Evolutionary conservation across 345 rosid genomes (phyloP).

Genomic region (Gossypioides kirkii): DNA sequence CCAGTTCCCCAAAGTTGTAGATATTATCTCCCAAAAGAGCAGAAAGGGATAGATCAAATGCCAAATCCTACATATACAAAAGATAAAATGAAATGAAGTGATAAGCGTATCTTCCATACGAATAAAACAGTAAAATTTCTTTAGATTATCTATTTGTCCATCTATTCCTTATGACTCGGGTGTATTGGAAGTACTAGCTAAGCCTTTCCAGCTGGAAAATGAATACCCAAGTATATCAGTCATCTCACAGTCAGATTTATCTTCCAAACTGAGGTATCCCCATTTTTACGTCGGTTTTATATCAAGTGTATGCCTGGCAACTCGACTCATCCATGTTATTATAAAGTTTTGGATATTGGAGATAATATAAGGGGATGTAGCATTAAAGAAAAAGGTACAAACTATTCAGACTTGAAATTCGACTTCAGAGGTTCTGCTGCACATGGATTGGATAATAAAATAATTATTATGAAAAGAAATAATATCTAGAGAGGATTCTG

Average conservation of each 20-base stretch:
- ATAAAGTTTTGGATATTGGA: background rate
- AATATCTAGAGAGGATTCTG: background rate
- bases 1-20: slow-evolving; percentile 95
- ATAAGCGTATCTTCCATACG: background rate
- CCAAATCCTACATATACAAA: slow-evolving; percentile 66
- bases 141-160: background rate
- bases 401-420: background rate
- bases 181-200: background rate
- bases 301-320: background rate
- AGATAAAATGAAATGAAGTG: background rate
- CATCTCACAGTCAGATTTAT: background rate
- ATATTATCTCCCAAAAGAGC: slow-evolving; percentile 97
- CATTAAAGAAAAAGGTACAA: background rate
- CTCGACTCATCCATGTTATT: background rate
- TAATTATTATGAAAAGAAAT: background rate
- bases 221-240: background rate
- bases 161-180: no score
- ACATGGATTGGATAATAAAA: background rate
- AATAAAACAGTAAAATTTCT: background rate
- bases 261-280: background rate
- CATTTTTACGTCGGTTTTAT: background rate
- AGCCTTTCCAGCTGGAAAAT: background rate
- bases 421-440: background rate
- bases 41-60: slow-evolving; percentile 91
- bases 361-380: background rate